These are phyloP conservation scores for Annulohypoxylon truncatum DNA, from an alignment of 2,329 filamentous ascomycete species.

Conservation along the genomic window DNA sequence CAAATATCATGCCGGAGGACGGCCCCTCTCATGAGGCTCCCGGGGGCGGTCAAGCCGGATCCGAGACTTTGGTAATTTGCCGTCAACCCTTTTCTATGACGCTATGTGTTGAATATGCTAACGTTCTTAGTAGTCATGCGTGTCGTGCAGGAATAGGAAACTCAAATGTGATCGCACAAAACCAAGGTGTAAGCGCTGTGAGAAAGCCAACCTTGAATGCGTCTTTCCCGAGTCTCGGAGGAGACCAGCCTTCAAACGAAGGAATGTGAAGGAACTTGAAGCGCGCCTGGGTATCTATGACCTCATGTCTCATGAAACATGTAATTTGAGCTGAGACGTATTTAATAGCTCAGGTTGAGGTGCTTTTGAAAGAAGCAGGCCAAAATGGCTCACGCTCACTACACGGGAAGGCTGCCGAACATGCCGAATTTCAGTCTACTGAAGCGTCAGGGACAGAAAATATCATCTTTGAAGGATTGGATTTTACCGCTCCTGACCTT, in stretches of 20 bases:
- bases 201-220: constrained; percentile 79
- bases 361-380: constrained; percentile 75
- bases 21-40: constrained; percentile 31
- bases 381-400: constrained; percentile 49
- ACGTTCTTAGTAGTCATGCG: constrained; percentile 43
- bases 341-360: constrained; percentile 80
- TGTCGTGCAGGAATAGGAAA: constrained; percentile 82
- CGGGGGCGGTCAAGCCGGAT: constrained; percentile 30
- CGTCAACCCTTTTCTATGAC: constrained; percentile 16
- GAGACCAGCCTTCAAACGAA: constrained; percentile 87
- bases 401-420: constrained; percentile 42
- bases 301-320: constrained; percentile 35
- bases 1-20: constrained; percentile 41
- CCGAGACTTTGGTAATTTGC: constrained; percentile 44
- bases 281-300: constrained; percentile 76
- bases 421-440: constrained; percentile 41
- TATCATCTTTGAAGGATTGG: constrained; percentile 46
- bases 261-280: constrained; percentile 91
- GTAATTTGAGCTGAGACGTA: constrained; percentile 29
- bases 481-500: constrained; percentile 38
- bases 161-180: constrained; percentile 85
- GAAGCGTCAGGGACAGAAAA: constrained; percentile 42
- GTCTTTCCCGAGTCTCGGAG: constrained; percentile 89
- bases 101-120: constrained; percentile 25
- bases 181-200: constrained; percentile 84